phyloP scores from a whole-genome alignment of 768 basidiomycete genomes.

The Strobilomyces echinocephalus region DNA sequence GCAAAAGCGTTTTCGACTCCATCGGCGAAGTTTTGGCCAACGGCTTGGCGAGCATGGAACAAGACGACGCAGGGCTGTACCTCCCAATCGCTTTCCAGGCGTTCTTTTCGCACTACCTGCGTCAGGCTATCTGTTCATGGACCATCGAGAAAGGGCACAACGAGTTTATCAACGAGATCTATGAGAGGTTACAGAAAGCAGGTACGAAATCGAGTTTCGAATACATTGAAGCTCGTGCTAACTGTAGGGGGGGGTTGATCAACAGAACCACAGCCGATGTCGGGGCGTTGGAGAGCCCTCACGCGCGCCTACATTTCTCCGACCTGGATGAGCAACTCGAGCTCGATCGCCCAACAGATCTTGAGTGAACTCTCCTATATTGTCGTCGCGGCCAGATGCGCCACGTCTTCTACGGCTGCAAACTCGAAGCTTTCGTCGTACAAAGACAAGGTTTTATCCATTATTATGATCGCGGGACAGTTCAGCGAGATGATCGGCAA shows the following conservation, averaged over 20 bases:
- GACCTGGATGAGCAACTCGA: neutral
- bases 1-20: neutral
- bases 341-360: neutral
- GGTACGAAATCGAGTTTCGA: conserved; percentile 2
- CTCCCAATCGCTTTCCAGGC: conserved; percentile 12
- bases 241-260: no score
- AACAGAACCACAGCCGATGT: conserved; percentile 8
- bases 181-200: conserved; percentile 1
- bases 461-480: conserved; percentile 1
- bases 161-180: conserved; percentile 5
- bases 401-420: neutral
- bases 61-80: neutral
- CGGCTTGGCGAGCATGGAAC: neutral
- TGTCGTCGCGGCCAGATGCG: conserved; percentile 8
- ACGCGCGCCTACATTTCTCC: conserved; percentile 5
- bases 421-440: conserved; percentile 1
- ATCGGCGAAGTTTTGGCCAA: neutral
- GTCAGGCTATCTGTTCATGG: conserved; percentile 11
- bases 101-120: neutral
- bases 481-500: conserved; percentile 8
- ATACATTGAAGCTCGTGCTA: no score
- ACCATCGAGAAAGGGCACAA: conserved; percentile 2
- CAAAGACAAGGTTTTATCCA: neutral
- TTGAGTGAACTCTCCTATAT: conserved; percentile 4
- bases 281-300: conserved; percentile 12